phyloP scores from a whole-genome alignment of 2,329 filamentous ascomycete species.

The Sporothrix inflata region DNA sequence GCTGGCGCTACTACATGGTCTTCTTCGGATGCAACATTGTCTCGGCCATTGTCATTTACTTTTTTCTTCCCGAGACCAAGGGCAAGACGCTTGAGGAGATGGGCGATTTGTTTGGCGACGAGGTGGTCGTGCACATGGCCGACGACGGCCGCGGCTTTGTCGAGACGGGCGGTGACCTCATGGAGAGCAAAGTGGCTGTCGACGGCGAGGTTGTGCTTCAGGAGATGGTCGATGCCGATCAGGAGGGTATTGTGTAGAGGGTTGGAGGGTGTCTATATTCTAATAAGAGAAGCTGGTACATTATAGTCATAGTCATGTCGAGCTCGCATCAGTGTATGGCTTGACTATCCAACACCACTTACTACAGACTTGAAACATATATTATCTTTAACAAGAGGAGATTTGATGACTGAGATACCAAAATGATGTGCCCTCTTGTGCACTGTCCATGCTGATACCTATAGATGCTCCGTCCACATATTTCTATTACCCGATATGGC shows the following conservation, averaged over 20 bases:
- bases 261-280: not conserved
- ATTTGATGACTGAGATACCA: too few relatives aligned
- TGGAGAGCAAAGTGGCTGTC: slow-evolving; percentile 6
- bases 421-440: too few relatives aligned
- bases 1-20: slow-evolving; percentile 32
- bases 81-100: slow-evolving; percentile 33
- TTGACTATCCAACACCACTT: too few relatives aligned
- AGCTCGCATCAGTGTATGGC: too few relatives aligned
- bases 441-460: too few relatives aligned
- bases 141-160: slow-evolving; percentile 24
- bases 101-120: slow-evolving; percentile 35
- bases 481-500: too few relatives aligned
- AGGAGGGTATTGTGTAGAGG: not conserved
- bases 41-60: slow-evolving; percentile 18
- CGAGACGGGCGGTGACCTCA: slow-evolving; percentile 17
- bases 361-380: too few relatives aligned
- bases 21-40: slow-evolving; percentile 26
- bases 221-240: not conserved
- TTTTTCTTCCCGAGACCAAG: slow-evolving; percentile 26
- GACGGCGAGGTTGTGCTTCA: slow-evolving; percentile 13
- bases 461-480: too few relatives aligned
- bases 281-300: not conserved
- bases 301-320: not conserved
- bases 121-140: slow-evolving; percentile 26
- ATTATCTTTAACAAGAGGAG: too few relatives aligned